These are phyloP conservation scores for Berberis thunbergii DNA, from an alignment of 164 flowering plant genomes.

Conservation along the genomic window DNA sequence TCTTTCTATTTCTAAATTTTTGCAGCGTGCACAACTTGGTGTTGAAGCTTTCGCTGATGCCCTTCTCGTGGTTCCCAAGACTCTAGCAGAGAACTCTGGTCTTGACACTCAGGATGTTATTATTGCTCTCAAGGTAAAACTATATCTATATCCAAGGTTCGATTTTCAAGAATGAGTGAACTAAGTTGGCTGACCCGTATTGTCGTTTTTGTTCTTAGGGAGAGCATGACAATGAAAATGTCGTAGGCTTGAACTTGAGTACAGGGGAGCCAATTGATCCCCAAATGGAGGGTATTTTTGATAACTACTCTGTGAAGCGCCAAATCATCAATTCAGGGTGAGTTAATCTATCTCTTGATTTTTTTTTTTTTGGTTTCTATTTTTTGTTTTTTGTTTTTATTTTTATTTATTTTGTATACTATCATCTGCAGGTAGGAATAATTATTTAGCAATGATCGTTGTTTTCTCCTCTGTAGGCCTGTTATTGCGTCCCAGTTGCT, in stretches of 20 bases:
- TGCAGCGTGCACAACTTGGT: slow-evolving; percentile 96
- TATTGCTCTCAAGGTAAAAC: slow-evolving; percentile 65
- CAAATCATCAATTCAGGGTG: slow-evolving; percentile 96
- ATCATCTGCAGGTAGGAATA: too few relatives aligned
- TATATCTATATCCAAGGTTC: background rate
- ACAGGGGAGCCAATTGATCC: slow-evolving; percentile 95
- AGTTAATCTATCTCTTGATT: slow-evolving; percentile 1
- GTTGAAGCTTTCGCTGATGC: slow-evolving; percentile 99
- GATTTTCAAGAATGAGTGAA: too few relatives aligned
- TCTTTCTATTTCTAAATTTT: slow-evolving; percentile 1
- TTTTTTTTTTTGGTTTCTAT: too few relatives aligned
- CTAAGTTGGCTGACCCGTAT: background rate
- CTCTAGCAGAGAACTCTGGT: slow-evolving; percentile 95
- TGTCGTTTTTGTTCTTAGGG: slow-evolving; percentile 33
- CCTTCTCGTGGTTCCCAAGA: slow-evolving; percentile 92
- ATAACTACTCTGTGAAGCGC: slow-evolving; percentile 93
- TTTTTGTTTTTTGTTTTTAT: too few relatives aligned
- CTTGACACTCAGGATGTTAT: slow-evolving; percentile 96
- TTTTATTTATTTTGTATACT: too few relatives aligned
- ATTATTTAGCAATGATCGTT: too few relatives aligned
- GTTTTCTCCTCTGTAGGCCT: too few relatives aligned
- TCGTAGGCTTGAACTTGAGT: slow-evolving; percentile 80
- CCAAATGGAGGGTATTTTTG: slow-evolving; percentile 95
- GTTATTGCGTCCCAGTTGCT: too few relatives aligned
- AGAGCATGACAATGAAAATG: slow-evolving; percentile 86